phyloP scores from a whole-genome alignment of 371 early-diverging fungal species.

The Smittium mucronatum region DNA sequence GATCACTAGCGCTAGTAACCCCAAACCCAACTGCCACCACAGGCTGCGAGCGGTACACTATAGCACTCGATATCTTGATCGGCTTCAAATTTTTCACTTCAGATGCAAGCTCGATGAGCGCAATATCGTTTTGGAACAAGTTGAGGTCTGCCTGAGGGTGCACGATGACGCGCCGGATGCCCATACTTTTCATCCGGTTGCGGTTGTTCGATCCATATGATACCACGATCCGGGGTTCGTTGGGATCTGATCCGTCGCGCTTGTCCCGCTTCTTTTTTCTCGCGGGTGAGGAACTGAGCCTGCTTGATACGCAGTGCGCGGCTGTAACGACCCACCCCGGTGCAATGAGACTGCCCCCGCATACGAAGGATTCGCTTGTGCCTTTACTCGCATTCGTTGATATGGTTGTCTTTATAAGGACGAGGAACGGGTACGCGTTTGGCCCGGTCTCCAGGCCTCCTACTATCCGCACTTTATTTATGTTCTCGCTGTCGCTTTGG shows the following conservation, averaged over 20 bases:
- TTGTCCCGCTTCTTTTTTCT: not conserved
- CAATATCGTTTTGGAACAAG: slow-evolving; percentile 22
- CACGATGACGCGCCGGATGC: not conserved
- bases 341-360: slow-evolving; percentile 34
- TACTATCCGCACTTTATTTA: not conserved
- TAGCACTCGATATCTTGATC: slow-evolving; percentile 18
- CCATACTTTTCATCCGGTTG: not conserved
- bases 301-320: slow-evolving; percentile 34
- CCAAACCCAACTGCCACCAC: slow-evolving; percentile 34
- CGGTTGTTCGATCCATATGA: slow-evolving; percentile 3
- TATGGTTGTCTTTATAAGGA: not conserved
- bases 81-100: slow-evolving; percentile 13
- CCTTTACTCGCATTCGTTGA: not conserved
- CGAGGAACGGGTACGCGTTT: slow-evolving; percentile 6
- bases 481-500: not conserved
- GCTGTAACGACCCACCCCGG: slow-evolving; percentile 32
- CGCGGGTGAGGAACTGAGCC: no score
- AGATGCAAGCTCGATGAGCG: slow-evolving; percentile 16
- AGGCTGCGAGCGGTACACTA: not conserved
- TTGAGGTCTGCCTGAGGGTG: slow-evolving; percentile 17
- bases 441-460: not conserved
- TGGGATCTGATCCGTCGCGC: not conserved
- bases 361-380: slow-evolving; percentile 15
- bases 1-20: slow-evolving; percentile 12
- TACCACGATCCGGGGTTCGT: not conserved